Evolutionary conservation across 2,329 filamentous ascomycete species (phyloP), one percentile per base, ranked within the genome.

Genomic region (Metarhizium anisopliae): DNA sequence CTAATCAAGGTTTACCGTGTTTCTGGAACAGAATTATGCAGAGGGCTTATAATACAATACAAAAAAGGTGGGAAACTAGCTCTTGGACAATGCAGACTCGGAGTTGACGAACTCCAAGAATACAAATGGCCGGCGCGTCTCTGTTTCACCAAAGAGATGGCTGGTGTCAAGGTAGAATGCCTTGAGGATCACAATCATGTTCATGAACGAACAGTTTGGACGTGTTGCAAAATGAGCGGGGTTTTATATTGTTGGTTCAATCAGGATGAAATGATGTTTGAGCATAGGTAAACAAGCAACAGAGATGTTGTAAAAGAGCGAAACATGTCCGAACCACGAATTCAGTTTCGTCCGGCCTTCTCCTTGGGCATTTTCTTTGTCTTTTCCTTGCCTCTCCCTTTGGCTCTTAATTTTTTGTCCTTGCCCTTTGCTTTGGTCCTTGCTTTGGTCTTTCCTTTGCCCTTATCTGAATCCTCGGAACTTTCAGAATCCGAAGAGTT

Each of bases 161-260:
- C 49, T 36, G 42, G 11, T 29, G 53, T 54, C 32, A 38, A 50
- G 47, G n/a, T 54, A 30, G 30, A 16, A n/a, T 50, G 10, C 47
- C n/a, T 14, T 29, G 47, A 25, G 16, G 47, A 42, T 36, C 42
- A 20, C 11, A 13, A n/a, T 20, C 53, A 54, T 49, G 36, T 29
- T 50, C 47, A 50, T 29, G 36, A 43, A 40, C 30, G 14, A 20
- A 20, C 45, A 35, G 38, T 8, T 5, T 54, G 47, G 53, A 54
- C 53, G 14, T 54, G 45, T 43, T 54, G 53, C 49, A 32, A 54
- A 25, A 54, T 54, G 53, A 54, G 43, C 38, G 53, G 53, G 8
- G 30, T 54, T 54, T 50, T 50, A 20, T 14, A 54, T 43, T 50
- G 35, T n/a, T 50, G 32, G 53, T 43, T 42, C 2, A 40, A 42